Percentiles rank a stretch among this genome's conserved stretches.
Evolutionary conservation across 441 rosid species (phyloP).

Genomic region (Gossypium gossypioides): DNA sequence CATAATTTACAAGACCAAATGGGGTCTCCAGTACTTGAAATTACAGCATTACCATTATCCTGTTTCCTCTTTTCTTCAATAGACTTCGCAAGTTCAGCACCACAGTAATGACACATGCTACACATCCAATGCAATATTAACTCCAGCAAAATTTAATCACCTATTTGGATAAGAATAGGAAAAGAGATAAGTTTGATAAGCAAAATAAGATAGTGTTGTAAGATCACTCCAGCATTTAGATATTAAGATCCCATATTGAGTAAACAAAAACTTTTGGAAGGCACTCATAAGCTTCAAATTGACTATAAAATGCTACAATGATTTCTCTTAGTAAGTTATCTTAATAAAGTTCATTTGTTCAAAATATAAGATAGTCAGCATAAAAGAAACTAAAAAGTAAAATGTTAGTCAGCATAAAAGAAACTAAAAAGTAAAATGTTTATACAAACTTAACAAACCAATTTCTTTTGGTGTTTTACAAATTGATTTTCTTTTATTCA

Average conservation of each 20-base stretch:
- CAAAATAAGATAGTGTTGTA: not conserved
- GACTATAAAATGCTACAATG: not conserved
- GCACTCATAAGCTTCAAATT: not conserved
- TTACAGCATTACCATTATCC: conserved; percentile 22
- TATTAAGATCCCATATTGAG: not conserved
- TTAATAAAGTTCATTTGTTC: not conserved
- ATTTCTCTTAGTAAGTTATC: not conserved
- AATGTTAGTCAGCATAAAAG: not conserved
- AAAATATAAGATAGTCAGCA: not conserved
- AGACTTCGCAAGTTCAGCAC: conserved; percentile 22
- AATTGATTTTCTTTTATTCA: not conserved
- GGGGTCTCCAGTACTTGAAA: conserved; percentile 23
- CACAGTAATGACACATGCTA: conserved; percentile 49
- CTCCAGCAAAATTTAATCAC: conserved; percentile 12
- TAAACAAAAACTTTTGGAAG: not conserved
- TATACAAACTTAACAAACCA: not conserved
- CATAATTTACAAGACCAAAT: conserved; percentile 37
- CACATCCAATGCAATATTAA: conserved; percentile 23
- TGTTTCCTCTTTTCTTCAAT: conserved; percentile 20
- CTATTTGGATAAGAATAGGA: conserved; percentile 14
- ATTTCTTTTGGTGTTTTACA: not conserved
- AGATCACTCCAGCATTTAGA: not conserved
- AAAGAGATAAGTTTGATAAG: not conserved
- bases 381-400: not conserved
- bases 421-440: not conserved